Percentiles rank a stretch among this genome's conserved stretches.
Evolutionary conservation across 2,329 filamentous ascomycete species (phyloP).

Genomic region (Colletotrichum sp.): DNA sequence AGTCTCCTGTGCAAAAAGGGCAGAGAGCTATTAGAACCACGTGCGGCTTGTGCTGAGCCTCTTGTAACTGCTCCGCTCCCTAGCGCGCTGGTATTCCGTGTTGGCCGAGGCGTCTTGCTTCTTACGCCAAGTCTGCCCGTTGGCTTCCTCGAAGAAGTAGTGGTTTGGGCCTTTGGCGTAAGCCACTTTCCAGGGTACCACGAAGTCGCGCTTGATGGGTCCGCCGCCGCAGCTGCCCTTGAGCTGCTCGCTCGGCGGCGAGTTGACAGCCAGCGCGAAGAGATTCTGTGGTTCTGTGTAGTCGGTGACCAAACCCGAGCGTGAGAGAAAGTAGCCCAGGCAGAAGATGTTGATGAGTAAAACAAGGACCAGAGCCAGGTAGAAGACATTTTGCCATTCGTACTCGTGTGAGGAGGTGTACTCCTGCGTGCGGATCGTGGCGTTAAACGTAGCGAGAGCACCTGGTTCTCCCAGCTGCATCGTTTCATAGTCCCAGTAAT

Average conservation of each 20-base stretch:
- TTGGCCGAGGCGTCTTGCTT: conserved; percentile 9
- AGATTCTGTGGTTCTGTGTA: conserved; percentile 80
- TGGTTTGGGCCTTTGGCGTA: conserved; percentile 42
- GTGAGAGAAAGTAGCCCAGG: conserved; percentile 61
- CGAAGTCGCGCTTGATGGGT: conserved; percentile 37
- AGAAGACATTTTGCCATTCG: conserved; percentile 69
- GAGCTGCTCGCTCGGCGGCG: conserved; percentile 39
- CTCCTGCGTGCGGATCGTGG: conserved; percentile 65
- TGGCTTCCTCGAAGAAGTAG: conserved; percentile 47
- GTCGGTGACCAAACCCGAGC: conserved; percentile 71
- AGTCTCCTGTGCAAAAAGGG: neutral
- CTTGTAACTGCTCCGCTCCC: conserved; percentile 27
- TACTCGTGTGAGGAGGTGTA: conserved; percentile 71
- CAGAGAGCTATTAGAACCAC: conserved; percentile 43
- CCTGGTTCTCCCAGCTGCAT: conserved; percentile 46
- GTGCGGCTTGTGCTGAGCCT: conserved; percentile 26
- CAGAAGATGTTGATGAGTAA: conserved; percentile 72
- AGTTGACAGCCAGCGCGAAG: conserved; percentile 73
- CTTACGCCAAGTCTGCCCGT: conserved; percentile 24
- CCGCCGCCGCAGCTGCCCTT: conserved; percentile 43
- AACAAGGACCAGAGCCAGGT: conserved; percentile 66
- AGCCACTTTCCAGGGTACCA: conserved; percentile 45
- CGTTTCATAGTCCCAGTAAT: conserved; percentile 53
- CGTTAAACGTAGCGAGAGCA: conserved; percentile 63
- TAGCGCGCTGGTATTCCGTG: neutral